phyloP scores from a whole-genome alignment of 306 rosid genomes.

The Trifolium repens region DNA sequence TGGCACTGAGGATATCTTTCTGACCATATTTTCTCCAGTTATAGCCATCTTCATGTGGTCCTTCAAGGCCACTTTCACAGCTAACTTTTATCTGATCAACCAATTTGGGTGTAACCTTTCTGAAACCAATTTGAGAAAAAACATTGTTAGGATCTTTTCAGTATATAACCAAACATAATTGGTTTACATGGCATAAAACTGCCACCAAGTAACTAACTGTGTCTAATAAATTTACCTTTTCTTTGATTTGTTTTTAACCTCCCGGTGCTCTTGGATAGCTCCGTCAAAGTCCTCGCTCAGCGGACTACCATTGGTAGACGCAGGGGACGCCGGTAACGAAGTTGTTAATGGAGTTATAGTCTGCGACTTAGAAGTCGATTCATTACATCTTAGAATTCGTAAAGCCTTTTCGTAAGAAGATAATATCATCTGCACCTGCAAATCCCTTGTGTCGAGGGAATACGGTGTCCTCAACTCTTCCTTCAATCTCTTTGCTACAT shows the following conservation, averaged over 20 bases:
- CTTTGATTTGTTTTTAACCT: constrained; percentile 60
- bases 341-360: constrained; percentile 30
- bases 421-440: constrained; percentile 65
- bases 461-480: constrained; percentile 53
- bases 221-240: constrained; percentile 62
- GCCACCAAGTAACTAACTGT: constrained; percentile 15
- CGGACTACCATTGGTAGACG: constrained; percentile 62
- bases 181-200: constrained; percentile 35
- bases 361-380: constrained; percentile 44
- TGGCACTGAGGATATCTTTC: constrained; percentile 86
- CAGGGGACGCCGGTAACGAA: constrained; percentile 56
- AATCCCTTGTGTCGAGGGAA: constrained; percentile 51
- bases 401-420: constrained; percentile 79
- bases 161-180: constrained; percentile 28
- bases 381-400: constrained; percentile 60
- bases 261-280: constrained; percentile 50
- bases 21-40: constrained; percentile 97
- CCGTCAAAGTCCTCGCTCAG: constrained; percentile 55
- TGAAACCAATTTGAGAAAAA: constrained; percentile 45
- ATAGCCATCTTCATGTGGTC: constrained; percentile 81
- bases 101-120: constrained; percentile 74
- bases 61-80: constrained; percentile 78
- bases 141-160: constrained; percentile 10
- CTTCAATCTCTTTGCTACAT: constrained; percentile 74
- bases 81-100: constrained; percentile 68